A percentile compares a stretch with the other conserved stretches of the same genome.
These are phyloP conservation scores for Suillus paluster DNA, from an alignment of 768 basidiomycete species.

Conservation along the genomic window DNA sequence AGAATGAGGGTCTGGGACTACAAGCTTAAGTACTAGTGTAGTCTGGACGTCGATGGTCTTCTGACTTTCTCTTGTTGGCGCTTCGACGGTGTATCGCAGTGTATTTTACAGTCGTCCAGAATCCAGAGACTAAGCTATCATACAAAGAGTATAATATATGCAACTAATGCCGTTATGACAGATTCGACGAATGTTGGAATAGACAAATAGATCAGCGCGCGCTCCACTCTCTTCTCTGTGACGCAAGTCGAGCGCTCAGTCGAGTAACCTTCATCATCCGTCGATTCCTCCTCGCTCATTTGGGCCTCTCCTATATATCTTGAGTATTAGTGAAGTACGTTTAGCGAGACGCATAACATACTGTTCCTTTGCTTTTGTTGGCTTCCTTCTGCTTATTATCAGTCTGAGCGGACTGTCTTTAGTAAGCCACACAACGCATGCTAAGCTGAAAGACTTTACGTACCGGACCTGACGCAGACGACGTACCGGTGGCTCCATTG, in stretches of 20 bases:
- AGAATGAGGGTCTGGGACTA: no score
- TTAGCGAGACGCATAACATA: not conserved
- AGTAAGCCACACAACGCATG: not conserved
- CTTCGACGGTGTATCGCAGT: not conserved
- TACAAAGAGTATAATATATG: not conserved
- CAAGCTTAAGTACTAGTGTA: no score
- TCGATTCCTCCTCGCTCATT: not conserved
- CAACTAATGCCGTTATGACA: no score
- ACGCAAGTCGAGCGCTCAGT: not conserved
- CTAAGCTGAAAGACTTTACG: no score
- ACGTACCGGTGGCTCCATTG: not conserved
- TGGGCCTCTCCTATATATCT: not conserved
- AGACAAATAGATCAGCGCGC: not conserved
- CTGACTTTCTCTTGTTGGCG: no score
- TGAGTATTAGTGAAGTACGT: not conserved
- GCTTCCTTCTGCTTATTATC: not conserved
- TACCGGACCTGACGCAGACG: not conserved
- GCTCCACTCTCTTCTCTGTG: not conserved
- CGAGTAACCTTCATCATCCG: not conserved
- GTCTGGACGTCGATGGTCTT: no score
- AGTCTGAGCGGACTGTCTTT: not conserved
- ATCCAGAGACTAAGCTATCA: not conserved
- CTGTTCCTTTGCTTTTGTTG: not conserved
- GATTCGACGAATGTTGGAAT: not conserved
- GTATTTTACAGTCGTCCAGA: not conserved